Percentiles rank a stretch among this genome's conserved stretches.
Evolutionary conservation across 78 protist genomes (phyloP).

Genomic region (Mantamonas sphyraenae): DNA sequence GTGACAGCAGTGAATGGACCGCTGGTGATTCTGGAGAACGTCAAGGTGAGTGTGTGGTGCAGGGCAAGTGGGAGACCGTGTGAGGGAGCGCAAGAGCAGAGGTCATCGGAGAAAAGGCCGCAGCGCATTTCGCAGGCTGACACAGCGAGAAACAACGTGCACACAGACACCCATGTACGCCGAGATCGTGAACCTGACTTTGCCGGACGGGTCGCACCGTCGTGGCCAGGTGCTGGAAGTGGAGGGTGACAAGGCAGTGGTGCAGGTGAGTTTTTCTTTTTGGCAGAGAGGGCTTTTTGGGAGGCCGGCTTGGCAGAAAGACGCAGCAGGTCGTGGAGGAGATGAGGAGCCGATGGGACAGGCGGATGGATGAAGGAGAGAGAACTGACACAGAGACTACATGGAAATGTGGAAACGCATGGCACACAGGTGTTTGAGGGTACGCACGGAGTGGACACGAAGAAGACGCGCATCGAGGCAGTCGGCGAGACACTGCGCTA

Average conservation of each 20-base stretch:
- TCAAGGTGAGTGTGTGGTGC: slow-evolving; percentile 50
- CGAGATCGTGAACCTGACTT: slow-evolving; percentile 94
- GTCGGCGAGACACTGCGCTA: slow-evolving; percentile 86
- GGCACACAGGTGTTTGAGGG: slow-evolving; percentile 97
- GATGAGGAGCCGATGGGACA: too few relatives aligned
- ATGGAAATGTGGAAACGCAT: too few relatives aligned
- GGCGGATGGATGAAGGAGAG: too few relatives aligned
- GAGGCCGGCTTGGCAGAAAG: too few relatives aligned
- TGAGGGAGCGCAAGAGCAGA: neutral
- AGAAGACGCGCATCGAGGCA: slow-evolving; percentile 84
- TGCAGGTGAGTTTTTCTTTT: slow-evolving; percentile 63
- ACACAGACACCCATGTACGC: slow-evolving; percentile 76
- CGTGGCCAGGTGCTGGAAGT: slow-evolving; percentile 94
- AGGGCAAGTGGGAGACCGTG: neutral
- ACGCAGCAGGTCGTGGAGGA: too few relatives aligned
- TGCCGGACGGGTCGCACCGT: slow-evolving; percentile 85
- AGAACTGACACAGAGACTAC: too few relatives aligned
- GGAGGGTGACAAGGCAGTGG: slow-evolving; percentile 89
- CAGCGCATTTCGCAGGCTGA: neutral
- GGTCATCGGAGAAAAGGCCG: too few relatives aligned
- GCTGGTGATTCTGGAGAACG: slow-evolving; percentile 94
- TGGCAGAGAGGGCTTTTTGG: too few relatives aligned
- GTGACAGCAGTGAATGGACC: slow-evolving; percentile 98
- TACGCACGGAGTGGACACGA: slow-evolving; percentile 96
- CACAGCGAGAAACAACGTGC: neutral